phyloP scores from a whole-genome alignment of 2,329 filamentous ascomycete genomes.

The Colletotrichum euphorbiae region DNA sequence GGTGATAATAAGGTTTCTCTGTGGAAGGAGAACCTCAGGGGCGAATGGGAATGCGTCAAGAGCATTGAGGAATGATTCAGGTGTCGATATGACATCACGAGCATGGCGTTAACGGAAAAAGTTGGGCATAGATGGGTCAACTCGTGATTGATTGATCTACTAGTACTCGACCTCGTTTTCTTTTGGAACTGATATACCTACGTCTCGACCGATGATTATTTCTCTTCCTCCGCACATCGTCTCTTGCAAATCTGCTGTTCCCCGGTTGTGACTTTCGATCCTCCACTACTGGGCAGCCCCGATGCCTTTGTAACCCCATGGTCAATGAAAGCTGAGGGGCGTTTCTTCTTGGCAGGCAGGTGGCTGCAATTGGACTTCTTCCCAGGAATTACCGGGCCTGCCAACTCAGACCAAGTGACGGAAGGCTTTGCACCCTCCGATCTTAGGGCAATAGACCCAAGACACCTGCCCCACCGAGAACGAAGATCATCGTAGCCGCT shows the following conservation, averaged over 20 bases:
- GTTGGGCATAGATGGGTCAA: conserved; percentile 22
- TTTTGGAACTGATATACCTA: not conserved
- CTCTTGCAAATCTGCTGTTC: no score
- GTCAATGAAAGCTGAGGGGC: no score
- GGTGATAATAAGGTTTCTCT: conserved; percentile 96
- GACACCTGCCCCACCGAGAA: not conserved
- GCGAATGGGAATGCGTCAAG: conserved; percentile 97
- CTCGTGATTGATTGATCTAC: not conserved
- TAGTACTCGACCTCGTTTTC: not conserved
- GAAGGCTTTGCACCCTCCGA: not conserved
- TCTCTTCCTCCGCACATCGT: not conserved
- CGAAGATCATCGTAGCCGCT: not conserved
- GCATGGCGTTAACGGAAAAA: conserved; percentile 53
- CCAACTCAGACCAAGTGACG: no score
- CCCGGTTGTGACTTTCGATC: no score
- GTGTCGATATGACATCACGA: conserved; percentile 31
- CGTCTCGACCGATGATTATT: not conserved
- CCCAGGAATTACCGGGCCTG: no score
- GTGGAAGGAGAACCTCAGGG: conserved; percentile 98
- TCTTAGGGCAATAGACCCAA: not conserved
- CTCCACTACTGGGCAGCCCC: no score
- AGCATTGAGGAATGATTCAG: conserved; percentile 84
- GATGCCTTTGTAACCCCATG: no score
- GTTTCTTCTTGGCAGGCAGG: no score
- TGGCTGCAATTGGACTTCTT: no score